phyloP scores from a whole-genome alignment of 331 rosid species.

The Quercus tomentella region DNA sequence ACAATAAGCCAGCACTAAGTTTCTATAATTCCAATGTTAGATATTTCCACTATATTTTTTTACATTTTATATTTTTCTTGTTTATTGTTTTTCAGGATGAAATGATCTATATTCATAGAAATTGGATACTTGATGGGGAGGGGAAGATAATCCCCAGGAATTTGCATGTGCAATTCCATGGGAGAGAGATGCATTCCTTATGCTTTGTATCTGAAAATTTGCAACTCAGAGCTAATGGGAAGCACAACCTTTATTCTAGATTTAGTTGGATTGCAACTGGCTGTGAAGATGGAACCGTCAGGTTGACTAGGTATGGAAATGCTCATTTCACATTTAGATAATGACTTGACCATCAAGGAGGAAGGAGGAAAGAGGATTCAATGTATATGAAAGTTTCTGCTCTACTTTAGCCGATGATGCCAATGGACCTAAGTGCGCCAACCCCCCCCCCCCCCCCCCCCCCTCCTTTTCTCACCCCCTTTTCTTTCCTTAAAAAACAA shows the following conservation, averaged over 20 bases:
- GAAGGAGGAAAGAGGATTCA: neutral
- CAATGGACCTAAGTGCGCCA: neutral
- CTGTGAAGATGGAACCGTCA: constrained; percentile 96
- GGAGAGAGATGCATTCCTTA: constrained; percentile 91
- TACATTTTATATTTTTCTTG: neutral
- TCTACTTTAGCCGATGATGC: neutral
- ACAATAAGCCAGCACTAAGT: neutral
- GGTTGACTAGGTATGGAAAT: constrained; percentile 73
- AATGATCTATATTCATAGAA: constrained; percentile 61
- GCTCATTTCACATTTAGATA: constrained; percentile 6
- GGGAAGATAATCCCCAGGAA: constrained; percentile 64
- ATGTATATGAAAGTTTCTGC: neutral
- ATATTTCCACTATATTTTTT: neutral
- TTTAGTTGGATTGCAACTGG: constrained; percentile 88
- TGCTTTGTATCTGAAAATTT: constrained; percentile 58
- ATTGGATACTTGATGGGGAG: constrained; percentile 45
- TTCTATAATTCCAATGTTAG: neutral
- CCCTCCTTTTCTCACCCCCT: accelerated
- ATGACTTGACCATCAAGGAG: neutral
- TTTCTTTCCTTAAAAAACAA: too few species aligned
- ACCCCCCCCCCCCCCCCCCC: too few species aligned
- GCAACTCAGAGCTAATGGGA: constrained; percentile 32
- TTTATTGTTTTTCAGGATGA: constrained; percentile 57
- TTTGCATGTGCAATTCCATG: constrained; percentile 91
- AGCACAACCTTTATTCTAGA: constrained; percentile 26